Base-by-base conservation (phyloP, 2,329 filamentous ascomycete species). In the Ilyonectria mors-panacis region DNA sequence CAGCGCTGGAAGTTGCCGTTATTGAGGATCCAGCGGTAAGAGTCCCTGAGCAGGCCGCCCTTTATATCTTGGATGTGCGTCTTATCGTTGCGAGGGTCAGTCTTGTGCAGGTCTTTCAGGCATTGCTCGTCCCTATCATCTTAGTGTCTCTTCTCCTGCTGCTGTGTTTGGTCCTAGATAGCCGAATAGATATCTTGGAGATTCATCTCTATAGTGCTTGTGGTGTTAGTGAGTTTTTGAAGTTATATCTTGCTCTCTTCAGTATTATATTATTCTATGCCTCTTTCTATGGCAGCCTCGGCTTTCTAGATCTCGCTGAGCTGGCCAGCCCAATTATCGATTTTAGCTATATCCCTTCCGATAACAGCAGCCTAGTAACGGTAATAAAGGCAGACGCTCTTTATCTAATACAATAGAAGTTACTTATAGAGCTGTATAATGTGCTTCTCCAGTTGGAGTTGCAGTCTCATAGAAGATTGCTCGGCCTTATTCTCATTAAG, bases 401-500 rank as follows among this genome's bases (percentile, higher is more conserved):
- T 82, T 69, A 84, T 83, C 70, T 81, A 77, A 71, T 82, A 84
- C 1, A 70, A 51, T 8, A 85, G 77, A n/a, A 85, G 76, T 50
- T 72, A 75, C 62, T 79, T 70, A 66, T 83, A 85, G 19, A 85
- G 78, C 12, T 75, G 47, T 15, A 80, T 50, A n/a, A 84, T 71
- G 3, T 60, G 57, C 4, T 71, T 64, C 59, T 81, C 70, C 6
- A 83, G 59, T 28, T 75, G 57, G 17, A 6, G 13, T 45, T 68
- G 61, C 13, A 79, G 44, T 23, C 21, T 4, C 17, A 21, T 37
- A 19, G 61, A 5, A 12, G 67, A 65, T 44, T 78, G 23, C 21
- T 58, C 60, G 30, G 48, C 60, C 28, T 17, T 63, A 12, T 76
- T 66, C 60, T 65, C 57, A 12, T 76, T 63, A 6, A 81, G 70